phyloP scores from a whole-genome alignment of 1,284 basidiomycete genomes.

The Malassezia psittaci region DNA sequence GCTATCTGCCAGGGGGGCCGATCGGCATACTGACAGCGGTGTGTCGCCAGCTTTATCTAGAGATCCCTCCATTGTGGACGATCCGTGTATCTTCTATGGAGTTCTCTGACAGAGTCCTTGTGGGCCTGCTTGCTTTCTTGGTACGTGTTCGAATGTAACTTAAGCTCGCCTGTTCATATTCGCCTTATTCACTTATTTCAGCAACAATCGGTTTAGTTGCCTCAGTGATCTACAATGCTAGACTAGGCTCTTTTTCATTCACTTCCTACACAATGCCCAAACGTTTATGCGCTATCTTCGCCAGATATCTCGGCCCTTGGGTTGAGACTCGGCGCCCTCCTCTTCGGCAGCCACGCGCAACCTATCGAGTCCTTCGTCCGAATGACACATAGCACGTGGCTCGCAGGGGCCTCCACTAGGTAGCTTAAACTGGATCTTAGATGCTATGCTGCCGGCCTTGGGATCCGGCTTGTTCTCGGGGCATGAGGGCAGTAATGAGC shows the following conservation, averaged over 20 bases:
- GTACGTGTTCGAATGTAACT: neutral
- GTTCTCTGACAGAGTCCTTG: constrained; percentile 5
- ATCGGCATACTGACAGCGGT: constrained; percentile 9
- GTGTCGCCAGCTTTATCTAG: neutral
- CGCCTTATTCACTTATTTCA: constrained; percentile 2
- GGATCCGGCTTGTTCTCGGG: constrained; percentile 2
- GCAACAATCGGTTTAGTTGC: constrained; percentile 9
- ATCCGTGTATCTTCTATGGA: constrained; percentile 8
- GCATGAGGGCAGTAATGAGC: neutral
- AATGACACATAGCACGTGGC: neutral
- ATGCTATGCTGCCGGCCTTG: neutral
- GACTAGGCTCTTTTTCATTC: neutral
- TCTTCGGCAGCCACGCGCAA: constrained; percentile 5
- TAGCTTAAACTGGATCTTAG: neutral
- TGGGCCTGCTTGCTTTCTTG: neutral
- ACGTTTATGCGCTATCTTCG: neutral
- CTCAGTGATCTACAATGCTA: constrained; percentile 1
- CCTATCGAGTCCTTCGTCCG: neutral
- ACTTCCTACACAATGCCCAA: neutral
- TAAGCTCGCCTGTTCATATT: constrained; percentile 10
- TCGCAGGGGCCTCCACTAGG: constrained; percentile 7
- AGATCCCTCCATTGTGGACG: constrained; percentile 12
- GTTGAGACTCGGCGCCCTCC: constrained; percentile 10
- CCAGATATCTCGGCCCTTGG: neutral
- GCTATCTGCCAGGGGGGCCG: constrained; percentile 15